phyloP scores from a whole-genome alignment of 768 basidiomycete species.

The Auriscalpium vulgare region DNA sequence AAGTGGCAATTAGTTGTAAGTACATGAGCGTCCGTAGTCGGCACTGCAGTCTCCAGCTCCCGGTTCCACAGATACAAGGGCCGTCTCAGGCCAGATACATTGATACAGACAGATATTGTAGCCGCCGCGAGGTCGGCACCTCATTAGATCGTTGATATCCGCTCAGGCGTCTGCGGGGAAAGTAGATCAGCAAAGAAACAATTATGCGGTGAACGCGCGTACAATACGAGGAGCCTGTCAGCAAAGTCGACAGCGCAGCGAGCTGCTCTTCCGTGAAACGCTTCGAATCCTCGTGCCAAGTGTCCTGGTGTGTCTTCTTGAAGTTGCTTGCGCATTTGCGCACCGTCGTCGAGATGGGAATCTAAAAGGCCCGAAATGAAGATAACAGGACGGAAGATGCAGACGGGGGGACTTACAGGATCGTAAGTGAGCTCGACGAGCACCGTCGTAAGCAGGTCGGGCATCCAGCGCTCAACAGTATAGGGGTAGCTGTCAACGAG shows the following conservation, averaged over 20 bases:
- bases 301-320: conserved; percentile 79
- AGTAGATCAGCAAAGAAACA: not conserved
- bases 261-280: conserved; percentile 84
- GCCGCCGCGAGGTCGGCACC: no score
- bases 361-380: conserved; percentile 28
- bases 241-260: conserved; percentile 69
- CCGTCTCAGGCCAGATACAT: no score
- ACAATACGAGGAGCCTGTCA: conserved; percentile 85
- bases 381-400: not conserved
- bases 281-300: conserved; percentile 84
- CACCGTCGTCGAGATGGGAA: conserved; percentile 81
- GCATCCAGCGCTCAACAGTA: conserved; percentile 93
- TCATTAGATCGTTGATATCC: not conserved
- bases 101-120: no score
- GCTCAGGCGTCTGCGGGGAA: conserved; percentile 13
- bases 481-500: conserved; percentile 93
- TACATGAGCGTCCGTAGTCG: no score
- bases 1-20: no score
- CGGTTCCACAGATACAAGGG: no score
- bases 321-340: conserved; percentile 74
- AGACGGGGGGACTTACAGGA: conserved; percentile 40
- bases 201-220: conserved; percentile 18
- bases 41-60: no score
- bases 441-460: conserved; percentile 69
- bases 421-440: conserved; percentile 82